These are phyloP conservation scores for Solanum stenotomum DNA, from an alignment of 257 asterid species.

Conservation along the genomic window DNA sequence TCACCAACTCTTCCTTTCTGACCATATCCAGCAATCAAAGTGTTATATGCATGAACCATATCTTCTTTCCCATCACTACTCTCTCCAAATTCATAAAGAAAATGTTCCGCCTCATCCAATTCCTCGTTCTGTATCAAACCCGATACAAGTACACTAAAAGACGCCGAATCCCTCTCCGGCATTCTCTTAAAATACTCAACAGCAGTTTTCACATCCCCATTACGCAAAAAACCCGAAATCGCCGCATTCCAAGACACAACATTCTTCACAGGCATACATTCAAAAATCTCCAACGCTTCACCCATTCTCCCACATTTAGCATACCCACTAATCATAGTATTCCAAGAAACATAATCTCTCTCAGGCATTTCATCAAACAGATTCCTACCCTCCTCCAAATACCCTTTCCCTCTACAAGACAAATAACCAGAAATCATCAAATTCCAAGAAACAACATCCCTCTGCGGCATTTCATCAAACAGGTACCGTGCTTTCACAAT, in stretches of 20 bases:
- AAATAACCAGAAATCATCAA: slow-evolving; percentile 52
- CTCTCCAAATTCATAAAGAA: slow-evolving; percentile 29
- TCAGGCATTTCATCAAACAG: slow-evolving; percentile 62
- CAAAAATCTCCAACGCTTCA: slow-evolving; percentile 53
- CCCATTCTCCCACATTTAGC: slow-evolving; percentile 53
- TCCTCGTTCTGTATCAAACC: slow-evolving; percentile 56
- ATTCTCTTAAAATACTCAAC: slow-evolving; percentile 43
- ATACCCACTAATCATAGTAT: slow-evolving; percentile 79
- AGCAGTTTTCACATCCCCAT: slow-evolving; percentile 51
- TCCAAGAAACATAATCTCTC: slow-evolving; percentile 58
- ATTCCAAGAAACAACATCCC: slow-evolving; percentile 72
- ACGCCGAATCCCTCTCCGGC: slow-evolving; percentile 59
- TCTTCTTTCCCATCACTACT: slow-evolving; percentile 16
- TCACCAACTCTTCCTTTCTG: slow-evolving; percentile 60
- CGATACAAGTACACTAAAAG: slow-evolving; percentile 56
- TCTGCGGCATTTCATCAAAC: slow-evolving; percentile 64
- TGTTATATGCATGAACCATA: slow-evolving; percentile 63
- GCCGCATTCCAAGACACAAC: slow-evolving; percentile 74
- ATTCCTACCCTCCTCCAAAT: slow-evolving; percentile 38
- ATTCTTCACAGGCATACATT: slow-evolving; percentile 50
- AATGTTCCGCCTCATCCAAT: slow-evolving; percentile 49
- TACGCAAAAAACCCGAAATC: slow-evolving; percentile 58
- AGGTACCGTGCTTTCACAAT: slow-evolving; percentile 47
- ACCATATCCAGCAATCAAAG: slow-evolving; percentile 80
- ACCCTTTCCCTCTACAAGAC: slow-evolving; percentile 34